Evolutionary conservation across 306 rosid species (phyloP), one percentile per base, ranked within the genome.

Genomic region (Trifolium subterraneum): DNA sequence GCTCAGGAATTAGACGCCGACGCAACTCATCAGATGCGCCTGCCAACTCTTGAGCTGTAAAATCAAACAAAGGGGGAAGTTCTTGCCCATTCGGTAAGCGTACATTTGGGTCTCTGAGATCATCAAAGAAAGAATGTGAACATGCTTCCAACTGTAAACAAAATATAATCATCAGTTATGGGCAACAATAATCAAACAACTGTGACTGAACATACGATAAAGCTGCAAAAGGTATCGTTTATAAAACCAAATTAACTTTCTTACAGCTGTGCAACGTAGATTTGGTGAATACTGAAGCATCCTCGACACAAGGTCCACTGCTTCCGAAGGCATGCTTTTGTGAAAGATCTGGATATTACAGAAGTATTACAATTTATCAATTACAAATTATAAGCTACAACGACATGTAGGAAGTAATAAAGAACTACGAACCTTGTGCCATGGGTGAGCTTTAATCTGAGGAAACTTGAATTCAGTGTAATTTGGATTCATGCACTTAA

Each of bases 281-380:
- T 87, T 93, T 60, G 98, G 98, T 18, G 98, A 93, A 81, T 93
- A 93, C 74, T 93, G 98, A 59, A 93, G 96, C 84, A 93, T 87
- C 85, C 97, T 89, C 51, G 98, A 91, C 22, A 93, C 93, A 35
- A 93, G 93, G 82, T 93, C 98, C 70, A 93, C 90, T 29, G 94
- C 98, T 78, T 91, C 93, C 2, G 84, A 47, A 70, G 97, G 96
- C 91, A 91, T 80, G 77, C 88, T 78, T 86, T 84, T 85, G 79
- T 86, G 96, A 63, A 93, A 93, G 79, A 93, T 86, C 98, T 93
- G 88, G 52, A 73, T 68, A 71, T 61, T 19, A 45, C 47, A n/a
- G 10, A 68, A 62, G 51, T 23, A 44, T 67, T 67, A 67, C 5
- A n/a, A 35, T 16, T 58, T 45, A 42, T 55, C 35, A 47, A 3